These are phyloP conservation scores for Amanita muscaria DNA, from an alignment of 768 basidiomycete species.

Conservation along the genomic window DNA sequence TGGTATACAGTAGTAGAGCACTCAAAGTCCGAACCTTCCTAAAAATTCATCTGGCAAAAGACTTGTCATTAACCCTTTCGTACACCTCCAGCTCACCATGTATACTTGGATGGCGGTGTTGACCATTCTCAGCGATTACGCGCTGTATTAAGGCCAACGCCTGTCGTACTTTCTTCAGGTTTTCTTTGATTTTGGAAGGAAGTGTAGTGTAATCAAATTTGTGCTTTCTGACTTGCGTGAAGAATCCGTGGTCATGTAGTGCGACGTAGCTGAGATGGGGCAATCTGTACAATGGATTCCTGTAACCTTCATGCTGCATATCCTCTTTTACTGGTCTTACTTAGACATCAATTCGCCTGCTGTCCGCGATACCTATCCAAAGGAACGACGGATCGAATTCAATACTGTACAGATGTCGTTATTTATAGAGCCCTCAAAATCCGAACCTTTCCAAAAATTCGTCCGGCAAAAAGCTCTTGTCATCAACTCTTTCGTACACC, in stretches of 20 bases:
- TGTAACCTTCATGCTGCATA: conserved; percentile 20
- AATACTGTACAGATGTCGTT: too few relatives aligned
- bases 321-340: conserved; percentile 11
- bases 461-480: conserved; percentile 5
- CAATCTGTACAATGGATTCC: conserved; percentile 9
- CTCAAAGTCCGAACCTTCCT: conserved; percentile 4
- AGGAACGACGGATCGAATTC: too few relatives aligned
- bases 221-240: too few relatives aligned
- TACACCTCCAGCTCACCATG: not conserved
- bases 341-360: too few relatives aligned
- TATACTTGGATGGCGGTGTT: conserved; percentile 2
- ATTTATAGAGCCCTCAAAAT: conserved; percentile 1
- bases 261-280: conserved; percentile 32
- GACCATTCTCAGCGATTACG: not conserved
- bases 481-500: conserved; percentile 1
- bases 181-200: too few relatives aligned
- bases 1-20: too few relatives aligned
- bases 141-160: too few relatives aligned
- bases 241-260: conserved; percentile 27
- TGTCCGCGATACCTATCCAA: too few relatives aligned
- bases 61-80: conserved; percentile 3
- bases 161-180: too few relatives aligned
- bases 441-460: conserved; percentile 4
- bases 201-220: too few relatives aligned
- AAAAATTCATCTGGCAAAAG: conserved; percentile 2